Base-by-base conservation (phyloP, 2,329 filamentous ascomycete species). In the Aspergillus phoenicis region DNA sequence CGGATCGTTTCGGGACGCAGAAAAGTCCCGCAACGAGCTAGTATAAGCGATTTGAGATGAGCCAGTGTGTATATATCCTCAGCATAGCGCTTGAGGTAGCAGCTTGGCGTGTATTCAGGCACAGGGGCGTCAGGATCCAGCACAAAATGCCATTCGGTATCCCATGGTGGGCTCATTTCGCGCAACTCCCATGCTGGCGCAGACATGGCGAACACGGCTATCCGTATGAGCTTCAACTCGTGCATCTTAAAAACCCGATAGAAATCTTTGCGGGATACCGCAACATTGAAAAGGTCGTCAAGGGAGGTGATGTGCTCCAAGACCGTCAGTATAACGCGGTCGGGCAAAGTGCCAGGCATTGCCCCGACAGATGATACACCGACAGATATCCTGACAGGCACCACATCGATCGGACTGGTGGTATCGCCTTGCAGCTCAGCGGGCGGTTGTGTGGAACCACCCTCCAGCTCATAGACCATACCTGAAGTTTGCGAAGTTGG, bases 121-220 rank as follows among this genome's bases (percentile, higher is more conserved):
- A 80, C 75, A 5, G 79, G 81, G 4, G 76, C 73, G 43, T 81
- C 80, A 28, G 78, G 80, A 30, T 83, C 78, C 30, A 78, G 69
- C 6, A 78, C 73, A 15, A 71, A 65, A 59, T 75, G 71, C 68
- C 71, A 73, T 54, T 80, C 75, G 43, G 76, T 77, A 57, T 78
- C 76, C 66, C 80, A 81, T 1, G 84, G 83, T 36, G 82, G 82
- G 52, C 81, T 82, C 72, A 85, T 83, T 66, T 88, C 84, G 13
- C 84, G 81, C 52, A 85, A 75, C 66, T 88, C 86, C 84, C 84
- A 87, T 0, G 84, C 85, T 1, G 86, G 79, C 5, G 84, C 80
- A 2, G 84, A 87, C 75, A 83, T 81, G 51, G 80, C 82, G 55
- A 77, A 80, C 3, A 85, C 69, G 0, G 83, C 79, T 5, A 73